phyloP scores from a whole-genome alignment of 441 rosid species.

The Pelargonium cotyledonis region DNA sequence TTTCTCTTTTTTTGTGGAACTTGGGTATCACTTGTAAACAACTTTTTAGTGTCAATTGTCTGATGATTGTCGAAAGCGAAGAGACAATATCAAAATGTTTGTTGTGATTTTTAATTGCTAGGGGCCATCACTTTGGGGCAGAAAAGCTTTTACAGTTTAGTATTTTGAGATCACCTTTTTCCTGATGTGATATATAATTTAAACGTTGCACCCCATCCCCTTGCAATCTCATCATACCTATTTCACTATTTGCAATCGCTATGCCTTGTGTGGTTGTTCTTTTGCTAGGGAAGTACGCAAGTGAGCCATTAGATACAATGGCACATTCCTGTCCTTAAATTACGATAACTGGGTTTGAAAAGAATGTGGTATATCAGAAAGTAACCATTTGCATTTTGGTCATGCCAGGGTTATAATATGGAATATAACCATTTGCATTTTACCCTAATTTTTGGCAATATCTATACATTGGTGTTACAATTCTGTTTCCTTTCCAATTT shows the following conservation, averaged over 20 bases:
- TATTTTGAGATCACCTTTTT: not conserved
- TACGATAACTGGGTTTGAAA: not conserved
- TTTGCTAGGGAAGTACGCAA: constrained; percentile 2
- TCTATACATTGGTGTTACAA: constrained; percentile 5
- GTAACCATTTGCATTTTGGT: too few species aligned
- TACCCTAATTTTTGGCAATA: not conserved
- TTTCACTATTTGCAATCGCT: not conserved
- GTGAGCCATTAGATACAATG: constrained; percentile 5
- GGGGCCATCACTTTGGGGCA: not conserved
- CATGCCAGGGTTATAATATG: not conserved
- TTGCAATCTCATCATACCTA: constrained; percentile 1
- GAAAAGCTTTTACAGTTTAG: not conserved
- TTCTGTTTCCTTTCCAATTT: not conserved
- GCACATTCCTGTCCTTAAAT: constrained; percentile 4
- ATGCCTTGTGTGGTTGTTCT: not conserved
- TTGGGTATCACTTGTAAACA: constrained; percentile 11
- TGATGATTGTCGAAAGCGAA: constrained; percentile 1
- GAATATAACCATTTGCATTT: not conserved
- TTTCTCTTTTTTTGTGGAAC: constrained; percentile 10
- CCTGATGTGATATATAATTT: not conserved
- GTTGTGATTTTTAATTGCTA: constrained; percentile 5
- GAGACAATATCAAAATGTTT: not conserved
- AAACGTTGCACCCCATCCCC: constrained; percentile 2
- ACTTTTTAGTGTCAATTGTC: not conserved
- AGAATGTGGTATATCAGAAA: not conserved